Conservation (phyloP, 306 rosid species). For the Cercis canadensis region DNA sequence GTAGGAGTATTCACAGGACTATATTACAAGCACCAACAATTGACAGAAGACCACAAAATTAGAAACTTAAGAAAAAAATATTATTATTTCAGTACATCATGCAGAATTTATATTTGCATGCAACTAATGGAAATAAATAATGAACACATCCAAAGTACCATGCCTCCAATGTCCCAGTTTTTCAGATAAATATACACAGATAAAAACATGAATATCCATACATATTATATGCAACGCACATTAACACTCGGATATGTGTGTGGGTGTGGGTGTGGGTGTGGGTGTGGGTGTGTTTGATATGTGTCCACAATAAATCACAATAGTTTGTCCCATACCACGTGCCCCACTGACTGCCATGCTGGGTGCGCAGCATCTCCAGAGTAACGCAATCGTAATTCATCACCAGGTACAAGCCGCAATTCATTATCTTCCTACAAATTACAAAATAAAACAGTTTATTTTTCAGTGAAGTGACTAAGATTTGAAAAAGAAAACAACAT, state of each 20-base stretch:
- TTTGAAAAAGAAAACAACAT: conserved; percentile 7
- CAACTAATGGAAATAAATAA: neutral
- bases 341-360: conserved; percentile 99
- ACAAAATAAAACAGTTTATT: conserved; percentile 27
- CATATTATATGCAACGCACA: neutral
- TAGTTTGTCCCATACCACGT: conserved; percentile 70
- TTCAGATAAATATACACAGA: neutral
- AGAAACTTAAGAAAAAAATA: neutral
- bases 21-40: neutral
- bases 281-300: too few species aligned
- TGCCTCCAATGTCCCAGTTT: too few species aligned
- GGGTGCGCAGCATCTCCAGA: conserved; percentile 99
- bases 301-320: neutral
- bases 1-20: neutral
- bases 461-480: conserved; percentile 6
- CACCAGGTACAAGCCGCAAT: conserved; percentile 98
- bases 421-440: conserved; percentile 92
- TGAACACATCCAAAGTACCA: neutral
- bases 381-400: conserved; percentile 93
- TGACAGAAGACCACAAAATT: neutral
- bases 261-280: too few species aligned
- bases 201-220: neutral
- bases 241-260: neutral
- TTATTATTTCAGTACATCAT: neutral
- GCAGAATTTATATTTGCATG: neutral